Base-by-base conservation (phyloP, 495 filamentous ascomycete genomes). In the Annulohypoxylon stygium region DNA sequence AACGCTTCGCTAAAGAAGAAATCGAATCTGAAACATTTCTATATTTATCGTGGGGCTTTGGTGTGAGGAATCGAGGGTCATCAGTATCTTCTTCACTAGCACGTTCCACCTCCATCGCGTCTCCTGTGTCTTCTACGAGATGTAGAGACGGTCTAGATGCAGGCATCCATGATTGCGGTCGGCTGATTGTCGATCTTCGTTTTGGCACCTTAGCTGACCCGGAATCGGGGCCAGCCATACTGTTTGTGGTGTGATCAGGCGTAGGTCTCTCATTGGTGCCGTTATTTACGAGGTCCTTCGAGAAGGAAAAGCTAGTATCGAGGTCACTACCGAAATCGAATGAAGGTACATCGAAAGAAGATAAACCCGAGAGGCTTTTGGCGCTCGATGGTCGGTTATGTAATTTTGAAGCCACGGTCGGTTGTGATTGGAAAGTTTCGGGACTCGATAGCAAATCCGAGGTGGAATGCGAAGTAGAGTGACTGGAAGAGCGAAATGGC, bases 1-100 rank as follows among this genome's bases (percentile, higher is more conserved):
- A 89, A 75, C 88, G 88, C 69, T 87, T 87, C 11, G 91, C 89
- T 71, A 93, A 86, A 67, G 83, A 89, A 66, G 89, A 87, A 75
- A 93, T 85, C 30, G 90, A 88, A 47, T 89, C 90, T 4, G 90
- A 90, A 75, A 91, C 87, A 4, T 62, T 78, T 64, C 77, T 78
- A 16, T 80, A 70, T 26, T 75, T 70, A 25, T 84, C 80, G 47
- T 76, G 45, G 10, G 73, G 33, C 11, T 67, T 75, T 7, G 66
- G 69, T 48, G 25, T 53, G 14, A 72, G 45, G 36, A 65, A 51
- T n/a, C 53, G 62, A 11, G 67, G 48, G n/a, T 30, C 48, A 36
- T 61, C 30, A 3, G 41, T 16, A 1, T 41, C 55, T n/a, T 63
- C 66, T 14, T 18, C 26, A 12, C 61, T 54, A 0, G 33, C 51